Base-by-base conservation (phyloP, 2,329 filamentous ascomycete genomes). In the Epichloe baconii region DNA sequence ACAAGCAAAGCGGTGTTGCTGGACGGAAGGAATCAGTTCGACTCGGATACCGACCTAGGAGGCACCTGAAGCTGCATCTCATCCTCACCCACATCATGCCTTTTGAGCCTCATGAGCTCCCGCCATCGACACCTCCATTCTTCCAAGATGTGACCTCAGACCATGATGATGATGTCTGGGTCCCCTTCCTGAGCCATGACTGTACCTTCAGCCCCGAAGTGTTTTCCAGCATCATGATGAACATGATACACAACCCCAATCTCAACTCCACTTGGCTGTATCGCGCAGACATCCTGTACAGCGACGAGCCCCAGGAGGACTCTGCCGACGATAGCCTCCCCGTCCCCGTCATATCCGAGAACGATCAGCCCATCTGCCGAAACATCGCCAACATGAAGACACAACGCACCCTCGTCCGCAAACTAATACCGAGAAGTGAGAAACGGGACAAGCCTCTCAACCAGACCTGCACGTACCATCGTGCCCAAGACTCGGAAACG, bases 381-480 rank as follows among this genome's bases (percentile, higher is more conserved):
- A 40, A 55, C 14, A 57, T 69, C 8, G 45, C 49, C 12, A 57
- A 54, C 46, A 62, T 68, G 49, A 52, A 48, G 26, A 70, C 81
- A 35, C 72, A 76, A 23, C 81, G 83, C 56, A 80, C 80, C 1
- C 73, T 95, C 19, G 78, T 95, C 7, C 78, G 90, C 53, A 83
- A 76, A 54, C 71, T 96, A 59, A 82, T 96, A 45, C 91, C 91
- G 3, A 76, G 91, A 48, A 95, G 95, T 65, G 79, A 82, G 3
- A 75, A 82, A 50, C 71, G 91, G 26, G 91, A 97, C 65, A 71
- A 73, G 19, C 75, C 84, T 1, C 67, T 96, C 55, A 77, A 88
- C 52, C 91, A 97, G 66, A 95, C 88, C 2, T 95, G 88, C 64
- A 76, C 87, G 51, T 77, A 90, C 55, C 87, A 88, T 64, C 57